These are phyloP conservation scores for Daldinia childiae DNA, from an alignment of 495 filamentous ascomycete genomes.

Conservation along the genomic window DNA sequence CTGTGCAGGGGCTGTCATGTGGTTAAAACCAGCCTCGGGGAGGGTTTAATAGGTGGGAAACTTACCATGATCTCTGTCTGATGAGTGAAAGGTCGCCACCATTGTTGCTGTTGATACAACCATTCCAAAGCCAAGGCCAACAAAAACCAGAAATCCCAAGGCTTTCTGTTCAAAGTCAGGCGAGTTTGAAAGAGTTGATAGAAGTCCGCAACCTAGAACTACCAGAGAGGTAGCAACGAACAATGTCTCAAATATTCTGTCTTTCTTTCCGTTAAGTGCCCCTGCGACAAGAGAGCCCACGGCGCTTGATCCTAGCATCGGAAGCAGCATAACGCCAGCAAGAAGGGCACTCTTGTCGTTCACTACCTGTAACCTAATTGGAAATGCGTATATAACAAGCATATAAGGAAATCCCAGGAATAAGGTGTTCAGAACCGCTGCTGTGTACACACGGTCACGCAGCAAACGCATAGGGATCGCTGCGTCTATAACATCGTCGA, in stretches of 20 bases:
- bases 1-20: constrained; percentile 56
- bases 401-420: constrained; percentile 67
- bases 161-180: constrained; percentile 47
- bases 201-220: constrained; percentile 52
- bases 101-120: constrained; percentile 53
- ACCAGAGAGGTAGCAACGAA: constrained; percentile 46
- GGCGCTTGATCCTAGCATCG: constrained; percentile 61
- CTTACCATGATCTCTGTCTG: constrained; percentile 52
- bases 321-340: constrained; percentile 68
- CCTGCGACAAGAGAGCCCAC: constrained; percentile 58
- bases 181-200: constrained; percentile 48
- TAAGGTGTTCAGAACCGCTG: constrained; percentile 54
- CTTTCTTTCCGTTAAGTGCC: constrained; percentile 45
- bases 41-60: background rate
- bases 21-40: constrained; percentile 5
- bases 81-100: constrained; percentile 45
- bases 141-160: constrained; percentile 55
- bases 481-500: constrained; percentile 46
- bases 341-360: constrained; percentile 56
- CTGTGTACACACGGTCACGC: constrained; percentile 53
- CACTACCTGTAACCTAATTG: constrained; percentile 67
- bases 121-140: constrained; percentile 59
- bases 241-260: constrained; percentile 51
- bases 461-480: constrained; percentile 56
- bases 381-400: constrained; percentile 64